Percentiles rank a stretch among this genome's conserved stretches.
phyloP scores from a whole-genome alignment of 2,329 filamentous ascomycete genomes.

The Fusarium virguliforme region DNA sequence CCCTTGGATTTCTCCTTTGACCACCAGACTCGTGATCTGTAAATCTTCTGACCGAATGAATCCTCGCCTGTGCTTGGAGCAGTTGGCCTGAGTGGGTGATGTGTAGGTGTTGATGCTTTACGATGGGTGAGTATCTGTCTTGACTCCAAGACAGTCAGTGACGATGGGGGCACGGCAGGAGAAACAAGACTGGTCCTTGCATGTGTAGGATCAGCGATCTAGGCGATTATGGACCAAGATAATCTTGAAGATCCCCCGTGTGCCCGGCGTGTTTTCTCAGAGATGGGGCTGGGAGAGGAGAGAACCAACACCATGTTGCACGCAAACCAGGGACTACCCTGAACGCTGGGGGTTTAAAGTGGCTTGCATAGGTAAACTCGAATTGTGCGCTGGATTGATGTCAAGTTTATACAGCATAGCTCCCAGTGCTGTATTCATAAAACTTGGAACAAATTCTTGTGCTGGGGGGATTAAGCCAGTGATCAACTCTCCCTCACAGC shows the following conservation, averaged over 20 bases:
- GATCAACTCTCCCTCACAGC: background rate
- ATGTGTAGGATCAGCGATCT: constrained; percentile 4
- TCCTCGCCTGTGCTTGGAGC: background rate
- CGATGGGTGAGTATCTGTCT: background rate
- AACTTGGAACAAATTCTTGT: background rate
- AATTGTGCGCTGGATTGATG: background rate
- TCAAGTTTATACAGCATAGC: background rate
- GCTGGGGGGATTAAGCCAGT: background rate
- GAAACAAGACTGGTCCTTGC: background rate
- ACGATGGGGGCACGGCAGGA: background rate
- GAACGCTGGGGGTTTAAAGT: background rate
- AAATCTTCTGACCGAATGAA: background rate
- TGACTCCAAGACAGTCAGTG: background rate
- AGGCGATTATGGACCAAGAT: background rate
- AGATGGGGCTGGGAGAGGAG: constrained; percentile 3
- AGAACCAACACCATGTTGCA: constrained; percentile 8
- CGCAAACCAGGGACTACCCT: background rate
- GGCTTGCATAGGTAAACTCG: background rate
- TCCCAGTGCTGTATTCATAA: background rate
- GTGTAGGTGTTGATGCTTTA: background rate
- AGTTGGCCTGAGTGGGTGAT: background rate
- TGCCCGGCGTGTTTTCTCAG: background rate
- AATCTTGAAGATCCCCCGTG: background rate
- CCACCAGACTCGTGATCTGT: background rate
- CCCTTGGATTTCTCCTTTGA: constrained; percentile 1